phyloP scores from a whole-genome alignment of 2,329 filamentous ascomycete species.

The Byssothecium circinans region DNA sequence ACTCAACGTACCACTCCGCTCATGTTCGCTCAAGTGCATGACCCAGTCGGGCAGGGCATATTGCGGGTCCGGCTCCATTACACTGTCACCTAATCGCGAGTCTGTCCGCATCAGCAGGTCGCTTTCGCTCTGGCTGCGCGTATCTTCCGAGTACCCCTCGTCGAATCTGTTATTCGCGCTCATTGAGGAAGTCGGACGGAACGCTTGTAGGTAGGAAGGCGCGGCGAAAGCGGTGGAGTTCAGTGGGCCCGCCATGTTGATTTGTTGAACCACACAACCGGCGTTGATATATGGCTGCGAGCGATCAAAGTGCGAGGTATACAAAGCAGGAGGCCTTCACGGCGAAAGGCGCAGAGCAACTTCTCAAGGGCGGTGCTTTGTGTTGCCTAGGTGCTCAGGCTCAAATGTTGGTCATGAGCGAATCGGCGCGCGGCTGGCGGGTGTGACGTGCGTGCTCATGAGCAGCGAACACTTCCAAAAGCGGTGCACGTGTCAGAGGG shows the following conservation, averaged over 20 bases:
- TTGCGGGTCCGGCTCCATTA: conserved; percentile 34
- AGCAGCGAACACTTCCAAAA: background rate
- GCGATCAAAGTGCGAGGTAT: background rate
- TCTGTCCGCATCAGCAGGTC: conserved; percentile 46
- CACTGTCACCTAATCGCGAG: conserved; percentile 35
- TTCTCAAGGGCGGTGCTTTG: background rate
- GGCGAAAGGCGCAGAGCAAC: background rate
- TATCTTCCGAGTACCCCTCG: conserved; percentile 85
- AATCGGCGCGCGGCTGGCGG: background rate
- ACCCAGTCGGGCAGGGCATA: conserved; percentile 58
- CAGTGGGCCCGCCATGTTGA: conserved; percentile 38
- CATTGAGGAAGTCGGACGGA: conserved; percentile 41
- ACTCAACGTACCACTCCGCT: conserved; percentile 56
- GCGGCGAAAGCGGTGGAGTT: conserved; percentile 29
- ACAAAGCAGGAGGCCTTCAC: background rate
- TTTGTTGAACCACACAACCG: conserved; percentile 4
- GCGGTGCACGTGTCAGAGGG: background rate
- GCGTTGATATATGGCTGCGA: background rate
- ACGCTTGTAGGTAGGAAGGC: conserved; percentile 40
- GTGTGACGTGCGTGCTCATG: background rate
- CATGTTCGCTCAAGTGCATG: conserved; percentile 55
- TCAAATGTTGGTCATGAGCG: background rate
- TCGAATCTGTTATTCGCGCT: conserved; percentile 57
- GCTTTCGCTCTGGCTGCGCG: conserved; percentile 51
- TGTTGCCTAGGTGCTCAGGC: conserved; percentile 16